Evolutionary conservation across 2,329 filamentous ascomycete species (phyloP).

Genomic region (Calonectria pteridis): DNA sequence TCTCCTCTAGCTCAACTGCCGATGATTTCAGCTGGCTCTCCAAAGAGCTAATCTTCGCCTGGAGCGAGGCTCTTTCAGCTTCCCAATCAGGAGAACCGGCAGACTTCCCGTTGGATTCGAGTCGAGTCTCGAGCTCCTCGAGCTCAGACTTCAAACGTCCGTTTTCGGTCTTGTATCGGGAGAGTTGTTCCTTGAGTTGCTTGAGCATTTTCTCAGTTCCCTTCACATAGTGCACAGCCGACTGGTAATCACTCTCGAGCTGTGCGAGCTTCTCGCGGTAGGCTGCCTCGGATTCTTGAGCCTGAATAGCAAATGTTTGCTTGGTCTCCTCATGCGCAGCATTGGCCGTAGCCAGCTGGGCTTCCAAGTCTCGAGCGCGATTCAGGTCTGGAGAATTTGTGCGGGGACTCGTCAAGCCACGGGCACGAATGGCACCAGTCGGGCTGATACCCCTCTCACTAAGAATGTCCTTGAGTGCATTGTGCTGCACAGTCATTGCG

Average conservation of each 20-base stretch:
- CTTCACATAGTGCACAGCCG: slow-evolving; percentile 97
- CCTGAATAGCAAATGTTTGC: slow-evolving; percentile 79
- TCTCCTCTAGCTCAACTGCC: slow-evolving; percentile 76
- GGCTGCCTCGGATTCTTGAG: slow-evolving; percentile 87
- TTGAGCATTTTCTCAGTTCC: slow-evolving; percentile 99
- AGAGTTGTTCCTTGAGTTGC: slow-evolving; percentile 97
- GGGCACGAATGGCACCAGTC: slow-evolving; percentile 77
- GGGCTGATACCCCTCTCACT: slow-evolving; percentile 89
- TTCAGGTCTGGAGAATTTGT: slow-evolving; percentile 84
- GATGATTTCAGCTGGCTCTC: slow-evolving; percentile 77
- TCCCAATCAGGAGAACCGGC: slow-evolving; percentile 76
- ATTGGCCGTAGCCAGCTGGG: slow-evolving; percentile 82
- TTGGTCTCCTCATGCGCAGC: slow-evolving; percentile 90
- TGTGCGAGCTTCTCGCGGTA: slow-evolving; percentile 95
- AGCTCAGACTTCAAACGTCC: slow-evolving; percentile 84
- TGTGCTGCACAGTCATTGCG: slow-evolving; percentile 91
- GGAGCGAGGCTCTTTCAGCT: slow-evolving; percentile 75
- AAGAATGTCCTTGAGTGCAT: slow-evolving; percentile 92
- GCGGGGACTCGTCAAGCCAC: slow-evolving; percentile 76
- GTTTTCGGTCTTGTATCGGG: slow-evolving; percentile 91
- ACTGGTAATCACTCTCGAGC: slow-evolving; percentile 97
- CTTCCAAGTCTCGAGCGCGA: slow-evolving; percentile 86
- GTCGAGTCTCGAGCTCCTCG: slow-evolving; percentile 72
- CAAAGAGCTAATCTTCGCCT: slow-evolving; percentile 75
- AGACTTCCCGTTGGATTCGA: slow-evolving; percentile 51